These are phyloP conservation scores for Scheffersomyces lignosus DNA, from an alignment of 805 yeast genomes.

Conservation along the genomic window DNA sequence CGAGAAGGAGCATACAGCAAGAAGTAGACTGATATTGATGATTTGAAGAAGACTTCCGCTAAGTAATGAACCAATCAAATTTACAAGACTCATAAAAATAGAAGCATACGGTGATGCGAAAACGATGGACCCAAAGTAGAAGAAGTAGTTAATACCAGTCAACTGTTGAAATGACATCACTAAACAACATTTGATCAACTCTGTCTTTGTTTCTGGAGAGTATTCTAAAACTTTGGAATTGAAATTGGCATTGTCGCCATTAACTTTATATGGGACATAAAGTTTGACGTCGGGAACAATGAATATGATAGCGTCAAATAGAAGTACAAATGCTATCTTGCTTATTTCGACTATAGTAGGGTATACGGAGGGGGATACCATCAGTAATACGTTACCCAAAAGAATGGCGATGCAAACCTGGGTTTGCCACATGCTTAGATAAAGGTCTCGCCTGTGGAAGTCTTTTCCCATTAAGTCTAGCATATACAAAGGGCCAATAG, in stretches of 20 bases:
- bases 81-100: slow-evolving; percentile 17
- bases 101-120: slow-evolving; percentile 18
- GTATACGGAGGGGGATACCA: too few relatives aligned
- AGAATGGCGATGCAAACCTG: slow-evolving; percentile 23
- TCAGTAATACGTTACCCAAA: slow-evolving; percentile 14
- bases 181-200: slow-evolving; percentile 15
- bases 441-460: slow-evolving; percentile 11
- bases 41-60: slow-evolving; percentile 16
- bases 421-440: slow-evolving; percentile 23
- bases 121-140: slow-evolving; percentile 28
- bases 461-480: slow-evolving; percentile 16
- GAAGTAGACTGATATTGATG: slow-evolving; percentile 8
- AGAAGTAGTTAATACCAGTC: slow-evolving; percentile 34
- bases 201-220: too few relatives aligned
- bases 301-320: slow-evolving; percentile 6
- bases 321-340: slow-evolving; percentile 5
- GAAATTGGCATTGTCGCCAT: too few relatives aligned
- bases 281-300: slow-evolving; percentile 11
- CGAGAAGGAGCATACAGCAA: slow-evolving; percentile 11
- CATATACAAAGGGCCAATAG: slow-evolving; percentile 23
- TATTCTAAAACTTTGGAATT: too few relatives aligned
- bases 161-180: slow-evolving; percentile 35
- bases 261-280: too few relatives aligned
- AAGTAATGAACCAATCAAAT: slow-evolving; percentile 18
- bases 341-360: background rate